These are phyloP conservation scores for Cordyceps cicadae DNA, from an alignment of 2,329 filamentous ascomycete genomes.

Conservation along the genomic window DNA sequence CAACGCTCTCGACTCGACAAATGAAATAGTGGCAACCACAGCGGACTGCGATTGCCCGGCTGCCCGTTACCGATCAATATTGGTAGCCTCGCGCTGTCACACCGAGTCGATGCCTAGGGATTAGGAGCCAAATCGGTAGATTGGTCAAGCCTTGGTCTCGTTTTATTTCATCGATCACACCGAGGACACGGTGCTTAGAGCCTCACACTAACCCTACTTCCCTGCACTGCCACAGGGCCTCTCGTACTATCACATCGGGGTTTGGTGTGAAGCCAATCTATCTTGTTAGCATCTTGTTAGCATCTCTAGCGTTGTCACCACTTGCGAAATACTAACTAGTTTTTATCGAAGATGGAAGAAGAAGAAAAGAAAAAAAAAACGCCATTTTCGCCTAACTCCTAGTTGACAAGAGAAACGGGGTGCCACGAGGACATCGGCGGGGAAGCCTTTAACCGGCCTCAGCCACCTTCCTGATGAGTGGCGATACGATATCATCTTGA, in stretches of 20 bases:
- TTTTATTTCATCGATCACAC: neutral
- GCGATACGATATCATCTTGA: neutral
- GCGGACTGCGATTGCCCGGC: neutral
- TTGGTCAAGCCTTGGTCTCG: neutral
- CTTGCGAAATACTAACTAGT: no score
- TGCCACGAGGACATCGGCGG: conserved; percentile 1
- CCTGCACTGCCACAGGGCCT: no score
- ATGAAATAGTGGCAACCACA: no score
- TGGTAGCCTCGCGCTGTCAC: neutral
- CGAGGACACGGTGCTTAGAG: neutral
- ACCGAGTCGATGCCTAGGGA: neutral
- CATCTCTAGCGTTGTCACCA: no score
- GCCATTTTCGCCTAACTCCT: neutral
- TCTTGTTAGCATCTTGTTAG: no score
- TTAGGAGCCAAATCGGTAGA: neutral
- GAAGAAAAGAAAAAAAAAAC: neutral
- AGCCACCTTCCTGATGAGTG: neutral
- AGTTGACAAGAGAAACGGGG: neutral
- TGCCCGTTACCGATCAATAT: neutral
- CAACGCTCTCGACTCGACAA: no score
- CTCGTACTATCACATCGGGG: no score
- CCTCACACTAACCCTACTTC: neutral
- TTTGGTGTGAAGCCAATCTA: no score
- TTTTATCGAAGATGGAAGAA: neutral
- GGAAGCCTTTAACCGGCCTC: neutral